Conservation (phyloP, 129 eudicot species). For the Silybum marianum region DNA sequence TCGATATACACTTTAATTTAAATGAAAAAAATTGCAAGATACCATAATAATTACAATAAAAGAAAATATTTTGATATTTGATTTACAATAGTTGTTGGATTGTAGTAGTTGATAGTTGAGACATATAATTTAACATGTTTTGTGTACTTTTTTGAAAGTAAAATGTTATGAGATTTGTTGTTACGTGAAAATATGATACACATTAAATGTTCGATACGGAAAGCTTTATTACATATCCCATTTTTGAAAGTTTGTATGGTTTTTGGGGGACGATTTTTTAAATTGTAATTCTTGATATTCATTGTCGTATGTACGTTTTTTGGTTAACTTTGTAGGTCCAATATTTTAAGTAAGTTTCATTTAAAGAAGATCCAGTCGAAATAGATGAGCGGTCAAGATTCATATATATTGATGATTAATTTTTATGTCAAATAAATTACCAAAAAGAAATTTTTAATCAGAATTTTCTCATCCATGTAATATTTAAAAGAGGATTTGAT, state of each 20-base stretch:
- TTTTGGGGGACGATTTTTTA: not conserved
- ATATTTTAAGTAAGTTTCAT: too few species aligned
- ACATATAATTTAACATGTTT: not conserved
- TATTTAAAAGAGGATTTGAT: too few species aligned
- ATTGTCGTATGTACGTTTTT: too few species aligned
- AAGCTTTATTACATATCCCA: not conserved
- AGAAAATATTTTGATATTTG: too few species aligned
- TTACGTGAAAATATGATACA: not conserved
- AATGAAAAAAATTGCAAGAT: too few species aligned
- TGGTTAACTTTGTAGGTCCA: not conserved
- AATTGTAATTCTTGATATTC: not conserved
- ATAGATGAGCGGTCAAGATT: not conserved
- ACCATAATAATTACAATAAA: too few species aligned
- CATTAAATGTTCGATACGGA: not conserved
- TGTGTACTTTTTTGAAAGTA: not conserved
- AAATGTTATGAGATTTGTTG: not conserved
- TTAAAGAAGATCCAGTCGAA: too few species aligned
- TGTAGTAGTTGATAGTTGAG: not conserved
- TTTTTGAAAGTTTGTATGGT: not conserved
- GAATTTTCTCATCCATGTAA: too few species aligned
- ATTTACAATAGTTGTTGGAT: not conserved
- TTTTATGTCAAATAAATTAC: too few species aligned
- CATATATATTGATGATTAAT: not conserved
- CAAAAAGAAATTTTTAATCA: too few species aligned
- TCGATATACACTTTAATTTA: not conserved